Percentiles rank a stretch among this genome's conserved stretches.
Conservation (phyloP, 805 yeast genomes). For the Cyberlindnera euphorbiiphila region DNA sequence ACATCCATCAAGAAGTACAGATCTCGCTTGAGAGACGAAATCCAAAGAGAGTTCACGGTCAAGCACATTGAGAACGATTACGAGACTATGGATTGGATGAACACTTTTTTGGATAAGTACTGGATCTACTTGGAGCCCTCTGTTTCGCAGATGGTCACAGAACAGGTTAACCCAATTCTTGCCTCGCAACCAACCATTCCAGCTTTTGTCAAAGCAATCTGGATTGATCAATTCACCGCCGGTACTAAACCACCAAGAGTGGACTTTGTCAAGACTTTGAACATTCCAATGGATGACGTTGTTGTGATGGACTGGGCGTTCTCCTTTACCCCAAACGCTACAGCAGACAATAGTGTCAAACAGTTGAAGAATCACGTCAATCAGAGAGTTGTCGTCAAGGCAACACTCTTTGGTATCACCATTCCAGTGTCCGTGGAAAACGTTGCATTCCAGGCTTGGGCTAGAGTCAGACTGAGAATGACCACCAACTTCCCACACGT, state of each 20-base stretch:
- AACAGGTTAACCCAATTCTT: slow-evolving; percentile 78
- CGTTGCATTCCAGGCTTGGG: slow-evolving; percentile 68
- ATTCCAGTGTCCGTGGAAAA: slow-evolving; percentile 79
- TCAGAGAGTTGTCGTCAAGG: slow-evolving; percentile 74
- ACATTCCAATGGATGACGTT: slow-evolving; percentile 85
- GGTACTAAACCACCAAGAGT: slow-evolving; percentile 96
- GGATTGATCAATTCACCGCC: slow-evolving; percentile 84
- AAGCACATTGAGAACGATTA: slow-evolving; percentile 80
- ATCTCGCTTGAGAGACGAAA: slow-evolving; percentile 65
- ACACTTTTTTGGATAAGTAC: slow-evolving; percentile 81
- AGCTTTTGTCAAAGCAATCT: slow-evolving; percentile 72
- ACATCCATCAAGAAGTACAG: slow-evolving; percentile 80
- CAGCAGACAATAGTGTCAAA: slow-evolving; percentile 78
- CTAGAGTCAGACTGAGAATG: slow-evolving; percentile 83
- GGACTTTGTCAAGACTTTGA: slow-evolving; percentile 84
- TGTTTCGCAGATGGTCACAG: slow-evolving; percentile 78
- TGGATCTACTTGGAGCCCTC: slow-evolving; percentile 93
- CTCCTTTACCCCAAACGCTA: slow-evolving; percentile 88
- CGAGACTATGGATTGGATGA: slow-evolving; percentile 95
- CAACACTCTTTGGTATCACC: slow-evolving; percentile 76
- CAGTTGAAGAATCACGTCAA: slow-evolving; percentile 83
- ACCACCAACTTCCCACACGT: slow-evolving; percentile 90
- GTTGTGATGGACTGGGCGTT: slow-evolving; percentile 98
- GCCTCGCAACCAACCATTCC: slow-evolving; percentile 78
- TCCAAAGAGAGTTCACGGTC: slow-evolving; percentile 82